These are phyloP conservation scores for Aeminium ludgeri DNA, from an alignment of 495 filamentous ascomycete genomes.

Conservation along the genomic window DNA sequence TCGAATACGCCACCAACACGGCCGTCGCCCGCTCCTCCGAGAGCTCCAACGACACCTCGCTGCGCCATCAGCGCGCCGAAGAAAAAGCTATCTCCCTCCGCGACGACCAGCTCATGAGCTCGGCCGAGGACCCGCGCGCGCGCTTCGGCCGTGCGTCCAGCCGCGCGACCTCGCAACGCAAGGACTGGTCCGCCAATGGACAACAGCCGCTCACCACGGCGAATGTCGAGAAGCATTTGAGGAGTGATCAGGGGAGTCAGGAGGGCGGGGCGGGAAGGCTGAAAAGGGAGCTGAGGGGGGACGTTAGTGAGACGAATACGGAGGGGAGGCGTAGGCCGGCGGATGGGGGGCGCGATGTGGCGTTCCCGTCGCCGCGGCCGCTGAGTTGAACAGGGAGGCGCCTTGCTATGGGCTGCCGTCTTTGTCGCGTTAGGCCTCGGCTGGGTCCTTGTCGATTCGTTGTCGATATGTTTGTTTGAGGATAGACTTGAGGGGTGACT, in stretches of 20 bases:
- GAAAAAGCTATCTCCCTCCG: conserved; percentile 31
- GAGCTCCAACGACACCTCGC: conserved; percentile 16
- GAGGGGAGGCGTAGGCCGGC: conserved; percentile 2
- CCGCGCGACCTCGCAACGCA: not conserved
- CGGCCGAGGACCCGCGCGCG: conserved; percentile 18
- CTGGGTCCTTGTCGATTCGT: too few species aligned
- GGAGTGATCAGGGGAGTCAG: not conserved
- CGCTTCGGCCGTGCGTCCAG: not conserved
- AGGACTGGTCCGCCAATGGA: not conserved
- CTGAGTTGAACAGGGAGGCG: too few species aligned
- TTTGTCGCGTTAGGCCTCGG: too few species aligned
- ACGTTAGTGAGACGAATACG: not conserved
- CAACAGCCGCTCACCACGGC: conserved; percentile 6
- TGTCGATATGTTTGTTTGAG: too few species aligned
- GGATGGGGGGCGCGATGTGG: not conserved
- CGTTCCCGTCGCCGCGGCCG: too few species aligned
- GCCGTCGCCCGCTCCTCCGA: conserved; percentile 17
- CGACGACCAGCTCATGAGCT: conserved; percentile 31
- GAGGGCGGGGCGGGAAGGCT: not conserved
- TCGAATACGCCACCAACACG: conserved; percentile 11
- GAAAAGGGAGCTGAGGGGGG: not conserved
- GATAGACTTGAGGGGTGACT: too few species aligned
- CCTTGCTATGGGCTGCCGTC: too few species aligned
- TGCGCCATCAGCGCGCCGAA: conserved; percentile 25
- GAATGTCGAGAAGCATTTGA: conserved; percentile 8